These are phyloP conservation scores for Pterula multifida DNA, from an alignment of 1,284 basidiomycete species.

Conservation along the genomic window DNA sequence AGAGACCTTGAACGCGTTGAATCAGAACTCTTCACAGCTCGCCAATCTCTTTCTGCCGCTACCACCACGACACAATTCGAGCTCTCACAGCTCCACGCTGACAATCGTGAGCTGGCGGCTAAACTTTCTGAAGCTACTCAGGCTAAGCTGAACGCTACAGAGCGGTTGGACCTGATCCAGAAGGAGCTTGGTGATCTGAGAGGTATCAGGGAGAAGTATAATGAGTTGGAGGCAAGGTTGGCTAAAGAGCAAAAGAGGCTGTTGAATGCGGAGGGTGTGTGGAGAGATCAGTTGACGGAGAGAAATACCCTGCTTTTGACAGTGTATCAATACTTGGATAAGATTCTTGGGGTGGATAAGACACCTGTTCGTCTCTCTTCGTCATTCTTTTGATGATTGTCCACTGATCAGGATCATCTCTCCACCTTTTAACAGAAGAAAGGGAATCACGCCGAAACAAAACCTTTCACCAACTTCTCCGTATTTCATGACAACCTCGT, in stretches of 20 bases:
- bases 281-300: conserved; percentile 85
- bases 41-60: conserved; percentile 60
- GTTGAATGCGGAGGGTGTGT: conserved; percentile 64
- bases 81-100: conserved; percentile 47
- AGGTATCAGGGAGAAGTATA: conserved; percentile 43
- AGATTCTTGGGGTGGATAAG: conserved; percentile 82
- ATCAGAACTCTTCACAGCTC: conserved; percentile 65
- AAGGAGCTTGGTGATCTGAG: conserved; percentile 52
- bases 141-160: conserved; percentile 69
- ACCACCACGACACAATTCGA: conserved; percentile 41
- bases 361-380: conserved; percentile 39
- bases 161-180: conserved; percentile 68
- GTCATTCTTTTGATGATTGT: conserved; percentile 2
- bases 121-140: conserved; percentile 78
- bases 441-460: conserved; percentile 64
- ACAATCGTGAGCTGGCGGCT: conserved; percentile 62
- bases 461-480: conserved; percentile 86
- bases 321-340: conserved; percentile 92
- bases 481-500: conserved; percentile 96
- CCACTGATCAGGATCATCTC: neutral
- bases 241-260: conserved; percentile 76
- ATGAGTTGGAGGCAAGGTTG: conserved; percentile 73
- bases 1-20: conserved; percentile 77
- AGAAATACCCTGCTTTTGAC: conserved; percentile 84
- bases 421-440: conserved; percentile 40